phyloP scores from a whole-genome alignment of 257 asterid species.

The Solanum clarkiae region DNA sequence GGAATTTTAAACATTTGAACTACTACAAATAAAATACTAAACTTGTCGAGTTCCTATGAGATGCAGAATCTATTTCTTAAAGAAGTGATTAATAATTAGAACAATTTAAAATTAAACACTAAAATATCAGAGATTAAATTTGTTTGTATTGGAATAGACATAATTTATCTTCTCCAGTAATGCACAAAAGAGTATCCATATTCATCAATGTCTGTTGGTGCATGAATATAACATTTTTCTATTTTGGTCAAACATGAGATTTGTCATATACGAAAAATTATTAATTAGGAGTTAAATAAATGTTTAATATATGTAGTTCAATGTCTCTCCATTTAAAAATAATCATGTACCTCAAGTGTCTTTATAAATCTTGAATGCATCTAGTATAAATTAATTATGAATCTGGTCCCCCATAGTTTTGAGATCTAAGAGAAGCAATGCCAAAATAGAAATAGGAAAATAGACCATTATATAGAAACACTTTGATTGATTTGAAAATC shows the following conservation, averaged over 20 bases:
- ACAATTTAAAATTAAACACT: neutral
- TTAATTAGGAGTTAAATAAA: neutral
- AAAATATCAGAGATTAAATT: neutral
- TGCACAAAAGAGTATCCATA: neutral
- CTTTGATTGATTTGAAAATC: neutral
- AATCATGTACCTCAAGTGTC: neutral
- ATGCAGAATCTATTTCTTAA: neutral
- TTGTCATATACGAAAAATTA: neutral
- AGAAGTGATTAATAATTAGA: neutral
- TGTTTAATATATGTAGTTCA: neutral
- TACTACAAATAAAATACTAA: neutral
- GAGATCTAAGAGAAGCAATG: neutral
- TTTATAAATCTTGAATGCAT: neutral
- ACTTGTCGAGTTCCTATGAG: neutral
- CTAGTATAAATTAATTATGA: neutral
- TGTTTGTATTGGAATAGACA: neutral
- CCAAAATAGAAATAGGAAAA: neutral
- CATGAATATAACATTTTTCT: neutral
- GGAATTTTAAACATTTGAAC: neutral
- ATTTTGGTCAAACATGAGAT: conserved; percentile 3
- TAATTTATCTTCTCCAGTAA: neutral
- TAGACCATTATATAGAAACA: neutral
- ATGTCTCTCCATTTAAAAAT: neutral
- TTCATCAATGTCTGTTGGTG: neutral
- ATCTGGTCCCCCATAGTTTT: neutral